These are phyloP conservation scores for Ensete glaucum DNA, from an alignment of 176 grass and related monocot genomes.

Conservation along the genomic window DNA sequence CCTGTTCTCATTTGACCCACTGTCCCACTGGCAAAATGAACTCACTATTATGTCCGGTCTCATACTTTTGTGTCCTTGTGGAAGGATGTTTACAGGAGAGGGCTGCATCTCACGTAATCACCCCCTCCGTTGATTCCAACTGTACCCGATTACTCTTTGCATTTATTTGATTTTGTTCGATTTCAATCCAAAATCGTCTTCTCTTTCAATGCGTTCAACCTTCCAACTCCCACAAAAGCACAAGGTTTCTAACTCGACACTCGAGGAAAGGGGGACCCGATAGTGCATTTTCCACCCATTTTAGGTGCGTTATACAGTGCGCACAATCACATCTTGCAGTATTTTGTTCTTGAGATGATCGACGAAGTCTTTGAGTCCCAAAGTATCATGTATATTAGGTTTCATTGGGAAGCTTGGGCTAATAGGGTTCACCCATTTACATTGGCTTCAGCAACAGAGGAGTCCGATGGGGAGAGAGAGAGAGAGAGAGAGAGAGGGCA, in stretches of 20 bases:
- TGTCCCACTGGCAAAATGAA: background rate
- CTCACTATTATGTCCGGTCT: background rate
- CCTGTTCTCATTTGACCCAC: background rate
- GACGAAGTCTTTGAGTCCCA: background rate
- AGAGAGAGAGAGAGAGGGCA: too few species aligned
- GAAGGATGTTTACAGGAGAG: too few species aligned
- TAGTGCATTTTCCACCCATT: too few species aligned
- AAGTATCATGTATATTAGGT: background rate
- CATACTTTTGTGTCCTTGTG: background rate
- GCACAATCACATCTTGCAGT: too few species aligned
- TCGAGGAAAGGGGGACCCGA: too few species aligned
- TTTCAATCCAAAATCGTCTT: slow-evolving; percentile 16
- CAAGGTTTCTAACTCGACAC: background rate
- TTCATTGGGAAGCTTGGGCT: background rate
- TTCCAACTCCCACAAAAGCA: background rate
- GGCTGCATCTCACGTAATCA: background rate
- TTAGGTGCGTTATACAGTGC: too few species aligned
- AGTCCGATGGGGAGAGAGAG: background rate
- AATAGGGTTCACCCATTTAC: slow-evolving; percentile 2
- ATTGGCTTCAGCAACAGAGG: slow-evolving; percentile 7
- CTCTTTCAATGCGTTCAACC: slow-evolving; percentile 16
- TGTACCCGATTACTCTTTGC: slow-evolving; percentile 9
- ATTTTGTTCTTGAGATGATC: too few species aligned
- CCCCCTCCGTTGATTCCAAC: slow-evolving; percentile 1
- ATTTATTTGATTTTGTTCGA: slow-evolving; percentile 17